Percentiles rank a stretch among this genome's conserved stretches.
Conservation (phyloP, 1,284 basidiomycete genomes). For the Tilletia walkeri region DNA sequence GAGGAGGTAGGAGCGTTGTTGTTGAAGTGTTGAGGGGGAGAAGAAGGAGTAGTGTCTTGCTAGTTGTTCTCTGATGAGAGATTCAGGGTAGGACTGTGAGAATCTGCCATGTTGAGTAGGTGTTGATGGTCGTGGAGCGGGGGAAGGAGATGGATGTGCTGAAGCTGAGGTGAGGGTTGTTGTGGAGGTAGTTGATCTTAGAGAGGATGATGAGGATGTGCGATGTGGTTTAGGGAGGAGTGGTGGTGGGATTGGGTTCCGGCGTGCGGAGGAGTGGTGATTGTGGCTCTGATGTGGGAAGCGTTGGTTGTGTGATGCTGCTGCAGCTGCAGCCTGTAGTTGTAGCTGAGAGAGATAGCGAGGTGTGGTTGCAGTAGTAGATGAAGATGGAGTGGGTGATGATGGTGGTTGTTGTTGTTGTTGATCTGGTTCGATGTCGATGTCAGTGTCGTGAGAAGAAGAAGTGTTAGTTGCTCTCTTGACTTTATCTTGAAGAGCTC, state of each 20-base stretch:
- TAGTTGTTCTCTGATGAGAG: constrained; percentile 64
- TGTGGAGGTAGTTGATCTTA: neutral
- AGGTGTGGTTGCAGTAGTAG: constrained; percentile 6
- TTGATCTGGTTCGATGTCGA: neutral
- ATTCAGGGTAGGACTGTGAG: constrained; percentile 47
- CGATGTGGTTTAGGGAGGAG: neutral
- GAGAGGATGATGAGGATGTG: neutral
- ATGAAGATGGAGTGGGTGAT: neutral
- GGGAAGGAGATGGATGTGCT: neutral
- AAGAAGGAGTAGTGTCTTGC: constrained; percentile 87
- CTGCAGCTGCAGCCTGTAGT: constrained; percentile 7
- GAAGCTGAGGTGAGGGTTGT: neutral
- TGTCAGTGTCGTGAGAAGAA: neutral
- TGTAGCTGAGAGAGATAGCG: constrained; percentile 16
- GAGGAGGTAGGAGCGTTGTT: constrained; percentile 2
- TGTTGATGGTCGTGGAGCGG: neutral
- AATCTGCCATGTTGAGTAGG: neutral
- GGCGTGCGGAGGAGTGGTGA: neutral
- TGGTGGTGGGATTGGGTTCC: neutral
- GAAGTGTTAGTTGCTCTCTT: neutral
- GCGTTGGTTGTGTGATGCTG: neutral
- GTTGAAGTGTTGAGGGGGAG: neutral
- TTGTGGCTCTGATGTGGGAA: neutral
- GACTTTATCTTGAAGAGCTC: constrained; percentile 2
- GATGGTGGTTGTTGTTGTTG: neutral